Evolutionary conservation across 495 filamentous ascomycete genomes (phyloP).

Genomic region (Friedmanniomyces simplex): DNA sequence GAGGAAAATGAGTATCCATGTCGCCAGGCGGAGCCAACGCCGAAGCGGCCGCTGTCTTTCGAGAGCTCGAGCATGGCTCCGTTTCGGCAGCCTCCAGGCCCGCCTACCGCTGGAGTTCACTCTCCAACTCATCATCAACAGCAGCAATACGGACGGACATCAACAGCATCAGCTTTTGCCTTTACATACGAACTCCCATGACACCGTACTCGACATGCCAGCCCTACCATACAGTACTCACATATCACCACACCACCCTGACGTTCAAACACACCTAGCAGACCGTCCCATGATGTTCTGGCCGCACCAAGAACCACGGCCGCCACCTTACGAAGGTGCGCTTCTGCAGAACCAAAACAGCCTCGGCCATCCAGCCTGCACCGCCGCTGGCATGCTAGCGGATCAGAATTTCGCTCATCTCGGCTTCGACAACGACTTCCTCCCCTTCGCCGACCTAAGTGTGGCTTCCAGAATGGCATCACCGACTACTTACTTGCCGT

Average conservation of each 20-base stretch:
- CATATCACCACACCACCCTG: not conserved
- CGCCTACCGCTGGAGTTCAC: not conserved
- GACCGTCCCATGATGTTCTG: not conserved
- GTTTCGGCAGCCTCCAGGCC: not conserved
- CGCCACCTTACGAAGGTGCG: not conserved
- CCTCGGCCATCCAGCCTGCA: too few relatives aligned
- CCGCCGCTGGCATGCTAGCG: too few relatives aligned
- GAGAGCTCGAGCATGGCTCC: not conserved
- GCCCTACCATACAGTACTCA: not conserved
- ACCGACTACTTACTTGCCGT: too few relatives aligned
- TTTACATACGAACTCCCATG: not conserved
- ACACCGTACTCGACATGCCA: not conserved
- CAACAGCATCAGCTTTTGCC: not conserved
- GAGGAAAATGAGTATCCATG: not conserved
- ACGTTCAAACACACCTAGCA: not conserved
- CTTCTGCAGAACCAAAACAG: not conserved
- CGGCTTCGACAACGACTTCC: too few relatives aligned
- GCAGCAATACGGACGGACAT: not conserved
- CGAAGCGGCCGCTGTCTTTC: conserved; percentile 5
- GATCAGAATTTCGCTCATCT: too few relatives aligned
- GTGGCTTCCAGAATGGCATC: too few relatives aligned
- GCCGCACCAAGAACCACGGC: not conserved
- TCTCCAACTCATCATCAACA: not conserved
- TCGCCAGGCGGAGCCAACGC: not conserved
- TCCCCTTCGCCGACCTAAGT: too few relatives aligned